These are phyloP conservation scores for Clarireedia hainanense DNA, from an alignment of 2,329 filamentous ascomycete species.

Conservation along the genomic window DNA sequence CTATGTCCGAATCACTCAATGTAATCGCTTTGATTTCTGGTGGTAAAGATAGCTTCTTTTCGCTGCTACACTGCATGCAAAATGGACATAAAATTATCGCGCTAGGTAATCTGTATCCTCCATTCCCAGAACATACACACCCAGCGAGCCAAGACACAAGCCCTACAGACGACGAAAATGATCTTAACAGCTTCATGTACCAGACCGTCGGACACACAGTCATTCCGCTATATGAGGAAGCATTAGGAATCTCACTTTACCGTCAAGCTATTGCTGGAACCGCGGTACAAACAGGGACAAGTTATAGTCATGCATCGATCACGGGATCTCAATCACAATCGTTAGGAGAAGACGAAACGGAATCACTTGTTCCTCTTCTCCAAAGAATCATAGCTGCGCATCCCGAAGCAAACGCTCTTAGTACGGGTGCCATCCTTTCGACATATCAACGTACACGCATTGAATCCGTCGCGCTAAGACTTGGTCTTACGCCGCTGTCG, in stretches of 20 bases:
- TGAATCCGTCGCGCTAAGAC: constrained; percentile 77
- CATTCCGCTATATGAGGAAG: constrained; percentile 74
- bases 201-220: constrained; percentile 90
- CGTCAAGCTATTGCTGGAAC: constrained; percentile 66
- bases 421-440: constrained; percentile 84
- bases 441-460: constrained; percentile 96
- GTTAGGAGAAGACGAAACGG: constrained; percentile 64
- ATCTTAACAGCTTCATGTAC: constrained; percentile 99
- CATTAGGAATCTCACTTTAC: constrained; percentile 76
- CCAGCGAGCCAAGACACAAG: too few relatives aligned
- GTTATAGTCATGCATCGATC: constrained; percentile 44
- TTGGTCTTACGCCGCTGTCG: constrained; percentile 75
- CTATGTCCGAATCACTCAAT: constrained; percentile 48
- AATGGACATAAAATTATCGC: constrained; percentile 83
- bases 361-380: constrained; percentile 76
- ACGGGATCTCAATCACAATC: constrained; percentile 11
- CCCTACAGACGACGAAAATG: constrained; percentile 38
- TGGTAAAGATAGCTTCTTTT: constrained; percentile 95
- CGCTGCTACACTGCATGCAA: constrained; percentile 78
- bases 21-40: constrained; percentile 92
- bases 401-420: constrained; percentile 78
- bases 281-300: constrained; percentile 61
- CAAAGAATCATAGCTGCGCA: constrained; percentile 55
- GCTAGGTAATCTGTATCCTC: constrained; percentile 78
- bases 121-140: constrained; percentile 13